These are phyloP conservation scores for Ceratobasidium sp. DNA, from an alignment of 1,284 basidiomycete species.

Conservation along the genomic window DNA sequence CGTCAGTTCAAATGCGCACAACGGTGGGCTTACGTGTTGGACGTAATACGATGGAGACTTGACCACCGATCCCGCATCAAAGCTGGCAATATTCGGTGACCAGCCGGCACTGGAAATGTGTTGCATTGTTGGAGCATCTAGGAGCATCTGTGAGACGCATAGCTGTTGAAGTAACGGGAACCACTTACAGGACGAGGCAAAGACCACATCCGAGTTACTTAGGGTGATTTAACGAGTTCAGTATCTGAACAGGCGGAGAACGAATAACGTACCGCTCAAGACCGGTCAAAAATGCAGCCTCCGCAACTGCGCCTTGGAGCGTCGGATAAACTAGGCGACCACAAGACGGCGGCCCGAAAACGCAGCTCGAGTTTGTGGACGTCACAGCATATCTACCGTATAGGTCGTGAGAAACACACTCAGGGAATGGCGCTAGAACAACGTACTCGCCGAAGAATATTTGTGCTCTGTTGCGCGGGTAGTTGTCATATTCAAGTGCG, in stretches of 20 bases:
- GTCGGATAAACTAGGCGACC: slow-evolving; percentile 57
- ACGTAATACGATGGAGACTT: slow-evolving; percentile 57
- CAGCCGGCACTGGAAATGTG: slow-evolving; percentile 58
- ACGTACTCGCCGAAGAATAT: slow-evolving; percentile 49
- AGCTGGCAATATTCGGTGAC: slow-evolving; percentile 60
- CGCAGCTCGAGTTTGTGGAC: slow-evolving; percentile 53
- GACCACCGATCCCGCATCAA: slow-evolving; percentile 56
- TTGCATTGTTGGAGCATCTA: slow-evolving; percentile 52
- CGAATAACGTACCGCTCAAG: slow-evolving; percentile 53
- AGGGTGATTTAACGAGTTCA: neutral
- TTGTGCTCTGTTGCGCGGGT: slow-evolving; percentile 57
- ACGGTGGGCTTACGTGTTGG: slow-evolving; percentile 52
- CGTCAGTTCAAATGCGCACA: neutral
- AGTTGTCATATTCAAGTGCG: slow-evolving; percentile 57
- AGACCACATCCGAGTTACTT: slow-evolving; percentile 57
- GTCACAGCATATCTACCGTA: slow-evolving; percentile 50
- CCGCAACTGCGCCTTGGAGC: slow-evolving; percentile 56
- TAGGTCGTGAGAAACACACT: neutral
- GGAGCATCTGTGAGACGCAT: neutral
- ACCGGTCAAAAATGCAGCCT: slow-evolving; percentile 58
- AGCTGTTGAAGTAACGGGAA: neutral
- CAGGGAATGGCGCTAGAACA: neutral
- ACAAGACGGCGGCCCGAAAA: slow-evolving; percentile 49
- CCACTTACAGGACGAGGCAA: slow-evolving; percentile 54
- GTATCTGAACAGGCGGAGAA: no score